Evolutionary conservation across 768 basidiomycete species (phyloP), one percentile per base, ranked within the genome.

Genomic region (Lactifluus volemus): DNA sequence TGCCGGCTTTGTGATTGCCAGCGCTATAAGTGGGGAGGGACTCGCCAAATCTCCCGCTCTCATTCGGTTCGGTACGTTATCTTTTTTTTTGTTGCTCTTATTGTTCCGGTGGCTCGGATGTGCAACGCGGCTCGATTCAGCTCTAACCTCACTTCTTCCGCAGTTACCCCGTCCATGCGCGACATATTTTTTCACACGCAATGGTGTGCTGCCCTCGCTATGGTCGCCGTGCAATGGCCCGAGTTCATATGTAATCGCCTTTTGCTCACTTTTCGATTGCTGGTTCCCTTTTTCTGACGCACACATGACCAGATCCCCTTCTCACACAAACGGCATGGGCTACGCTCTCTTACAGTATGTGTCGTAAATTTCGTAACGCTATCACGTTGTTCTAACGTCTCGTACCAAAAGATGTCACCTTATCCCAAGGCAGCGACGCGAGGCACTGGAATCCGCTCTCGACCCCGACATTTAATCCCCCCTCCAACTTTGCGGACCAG

Each of bases 191-290:
- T 92, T 72, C 92, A 95, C 68, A 89, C 94, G 0, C 94, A 97
- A 66, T 98, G 90, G 88, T 91, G 88, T 71, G 82, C 91, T 44
- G 81, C 86, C 36, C 77, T 99, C 14, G 85, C 84, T 36, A 95
- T 97, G 89, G 85, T 98, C 56, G 92, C 96, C 38, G 92, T 98
- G 21, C 81, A 91, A 70, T 99, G 96, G 96, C 96, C 97, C 0
- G 77, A 79, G 15, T 98, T 95, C 72, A 81, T 88, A 62, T 98
- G 94, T 94, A 67, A 66, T 88, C 9, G n/a, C 10, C 25, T 8
- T 19, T 58, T 30, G 32, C 29, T 80, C n/a, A 49, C 53, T 19
- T 57, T 58, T 50, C 25, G 34, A 47, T 38, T 53, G 3, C n/a
- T 29, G 14, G 36, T 50, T 42, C 29, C 55, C 39, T 57, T 42